These are phyloP conservation scores for Blastocystis sp. DNA, from an alignment of 352 stramenopile genomes.

Conservation along the genomic window DNA sequence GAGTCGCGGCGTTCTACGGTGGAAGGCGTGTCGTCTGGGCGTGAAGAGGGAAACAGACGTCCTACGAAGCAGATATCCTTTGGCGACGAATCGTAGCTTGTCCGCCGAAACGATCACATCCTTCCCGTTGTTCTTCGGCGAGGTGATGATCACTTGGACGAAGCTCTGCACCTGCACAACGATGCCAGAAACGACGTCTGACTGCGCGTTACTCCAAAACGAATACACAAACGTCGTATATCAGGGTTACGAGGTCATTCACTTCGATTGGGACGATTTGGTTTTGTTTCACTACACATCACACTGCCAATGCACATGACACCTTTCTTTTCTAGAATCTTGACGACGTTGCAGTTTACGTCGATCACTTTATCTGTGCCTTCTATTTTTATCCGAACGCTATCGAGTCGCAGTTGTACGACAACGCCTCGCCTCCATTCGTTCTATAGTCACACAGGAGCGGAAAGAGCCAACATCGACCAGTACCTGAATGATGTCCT, in stretches of 20 bases:
- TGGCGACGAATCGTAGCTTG: conserved; percentile 49
- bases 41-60: not conserved
- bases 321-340: conserved; percentile 72
- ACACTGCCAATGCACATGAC: not conserved
- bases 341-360: conserved; percentile 63
- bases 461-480: conserved; percentile 5
- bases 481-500: conserved; percentile 31
- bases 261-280: conserved; percentile 60
- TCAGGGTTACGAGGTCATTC: conserved; percentile 54
- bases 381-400: conserved; percentile 27
- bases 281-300: conserved; percentile 30
- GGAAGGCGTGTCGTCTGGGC: conserved; percentile 7
- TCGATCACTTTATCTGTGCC: conserved; percentile 35
- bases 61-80: conserved; percentile 38
- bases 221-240: not conserved
- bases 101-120: conserved; percentile 25
- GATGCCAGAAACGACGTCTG: conserved; percentile 66
- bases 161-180: conserved; percentile 10
- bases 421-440: conserved; percentile 31
- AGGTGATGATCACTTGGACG: conserved; percentile 52
- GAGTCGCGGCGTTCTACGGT: not conserved
- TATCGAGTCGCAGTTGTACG: conserved; percentile 38
- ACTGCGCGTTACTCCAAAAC: not conserved
- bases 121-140: conserved; percentile 43
- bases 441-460: conserved; percentile 13